Evolutionary conservation across 116 monocot species (phyloP).

Genomic region (Posidonia oceanica): DNA sequence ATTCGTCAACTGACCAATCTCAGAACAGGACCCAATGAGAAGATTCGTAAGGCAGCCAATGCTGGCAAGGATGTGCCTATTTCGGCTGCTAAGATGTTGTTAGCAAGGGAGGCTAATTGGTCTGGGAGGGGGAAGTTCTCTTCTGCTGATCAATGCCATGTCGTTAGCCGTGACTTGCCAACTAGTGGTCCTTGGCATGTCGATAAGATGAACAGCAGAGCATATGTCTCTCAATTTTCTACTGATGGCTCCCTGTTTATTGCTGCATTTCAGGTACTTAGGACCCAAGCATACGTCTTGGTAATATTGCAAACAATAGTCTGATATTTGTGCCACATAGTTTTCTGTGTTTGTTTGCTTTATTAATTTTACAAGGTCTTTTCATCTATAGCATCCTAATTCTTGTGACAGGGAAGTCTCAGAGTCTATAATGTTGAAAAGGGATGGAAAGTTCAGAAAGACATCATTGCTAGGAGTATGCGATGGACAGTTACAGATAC

Average conservation of each 20-base stretch:
- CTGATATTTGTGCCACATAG: too few relatives aligned
- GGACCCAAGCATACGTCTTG: background rate
- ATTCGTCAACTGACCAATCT: conserved; percentile 55
- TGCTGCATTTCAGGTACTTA: conserved; percentile 76
- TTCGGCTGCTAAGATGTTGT: conserved; percentile 55
- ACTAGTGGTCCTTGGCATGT: conserved; percentile 48
- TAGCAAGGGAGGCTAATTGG: conserved; percentile 55
- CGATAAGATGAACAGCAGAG: conserved; percentile 62
- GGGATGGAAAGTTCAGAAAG: conserved; percentile 68
- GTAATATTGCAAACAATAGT: background rate
- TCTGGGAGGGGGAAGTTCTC: conserved; percentile 62
- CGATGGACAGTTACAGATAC: conserved; percentile 91
- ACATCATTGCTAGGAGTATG: conserved; percentile 73
- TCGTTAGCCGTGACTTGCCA: conserved; percentile 61
- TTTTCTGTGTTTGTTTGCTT: background rate
- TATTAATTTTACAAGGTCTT: background rate
- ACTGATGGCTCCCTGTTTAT: conserved; percentile 73
- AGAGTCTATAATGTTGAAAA: conserved; percentile 76
- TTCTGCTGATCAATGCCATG: conserved; percentile 45
- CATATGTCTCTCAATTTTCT: conserved; percentile 88
- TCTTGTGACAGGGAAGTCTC: conserved; percentile 56
- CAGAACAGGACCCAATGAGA: conserved; percentile 45
- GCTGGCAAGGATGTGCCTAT: conserved; percentile 15
- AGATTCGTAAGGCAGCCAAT: conserved; percentile 14
- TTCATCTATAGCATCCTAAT: background rate